Evolutionary conservation across 2,329 filamentous ascomycete species (phyloP), one percentile per base, ranked within the genome.

Genomic region (Cryphonectria carpinicola): DNA sequence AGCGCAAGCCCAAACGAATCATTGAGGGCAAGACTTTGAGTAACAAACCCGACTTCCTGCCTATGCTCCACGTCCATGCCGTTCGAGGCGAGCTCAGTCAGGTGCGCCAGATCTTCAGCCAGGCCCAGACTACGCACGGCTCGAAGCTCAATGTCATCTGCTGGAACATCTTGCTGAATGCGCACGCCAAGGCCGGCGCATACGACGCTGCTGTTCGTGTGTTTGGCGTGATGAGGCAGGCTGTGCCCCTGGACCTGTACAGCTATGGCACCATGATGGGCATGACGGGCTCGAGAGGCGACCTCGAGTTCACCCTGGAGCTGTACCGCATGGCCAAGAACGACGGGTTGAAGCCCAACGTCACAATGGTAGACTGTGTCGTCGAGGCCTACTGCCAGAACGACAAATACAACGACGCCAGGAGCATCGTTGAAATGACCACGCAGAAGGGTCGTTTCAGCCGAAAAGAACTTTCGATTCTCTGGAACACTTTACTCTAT

Each of bases 401-500:
- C 70, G 86, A 86, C 32, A 80, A 83, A 54, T 80, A 86, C 60
- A 75, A 79, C 14, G 83, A 88, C 74, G 91, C 91, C 4, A 86
- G 90, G 78, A 81, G 81, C 54, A 82, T 93, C 65, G 88, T 90
- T 43, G 77, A 86, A 65, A 86, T 87, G 61, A 85, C 89, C 43
- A 82, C 90, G 32, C 79, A 80, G 17, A 83, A 84, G 72, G 81
- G 83, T 0, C 78, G 84, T 4, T 72, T 67, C 25, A 85, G 88
- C 1, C 82, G 85, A 1, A 81, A 80, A n/a, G 73, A 77, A 6
- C 82, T 86, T 32, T 90, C 90, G 2, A 83, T 85, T 43, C 88
- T 94, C 77, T 98, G 93, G 93, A 97, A 98, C 77, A 85, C 89
- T 67, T 81, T 98, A 43, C 82, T 98, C 5, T 85, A 87, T 69